Percentiles rank a stretch among this genome's conserved stretches.
Conservation (phyloP, 2,329 filamentous ascomycete genomes). For the Botrytis squamosa region DNA sequence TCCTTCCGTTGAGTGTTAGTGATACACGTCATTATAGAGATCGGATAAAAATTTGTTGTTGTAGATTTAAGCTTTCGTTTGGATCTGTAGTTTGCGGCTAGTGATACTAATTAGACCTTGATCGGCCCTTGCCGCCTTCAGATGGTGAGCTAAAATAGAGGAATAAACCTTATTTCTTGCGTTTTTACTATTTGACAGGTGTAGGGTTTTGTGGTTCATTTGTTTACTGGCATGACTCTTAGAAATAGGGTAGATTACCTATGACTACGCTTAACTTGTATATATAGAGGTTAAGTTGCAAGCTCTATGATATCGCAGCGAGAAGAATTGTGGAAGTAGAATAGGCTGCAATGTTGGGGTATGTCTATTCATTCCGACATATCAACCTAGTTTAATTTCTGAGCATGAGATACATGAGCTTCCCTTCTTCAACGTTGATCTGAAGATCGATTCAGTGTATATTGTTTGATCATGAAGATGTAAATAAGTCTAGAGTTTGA, state of each 20-base stretch:
- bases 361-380: no score
- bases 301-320: background rate
- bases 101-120: background rate
- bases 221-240: fast-evolving
- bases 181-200: background rate
- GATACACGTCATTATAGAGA: background rate
- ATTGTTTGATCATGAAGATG: background rate
- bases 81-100: background rate
- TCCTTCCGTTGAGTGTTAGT: fast-evolving
- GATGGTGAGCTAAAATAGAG: background rate
- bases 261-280: background rate
- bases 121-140: no score
- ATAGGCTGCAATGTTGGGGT: no score
- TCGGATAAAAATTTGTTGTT: background rate
- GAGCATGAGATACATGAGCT: background rate
- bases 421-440: background rate
- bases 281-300: background rate
- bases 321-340: background rate
- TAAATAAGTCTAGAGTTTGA: background rate
- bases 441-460: background rate
- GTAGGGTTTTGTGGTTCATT: background rate
- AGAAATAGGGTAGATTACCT: background rate
- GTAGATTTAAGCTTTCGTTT: background rate
- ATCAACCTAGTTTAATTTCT: no score
- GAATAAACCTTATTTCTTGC: background rate